Conservation (phyloP, 495 filamentous ascomycete species). For the Aspergillus nanangensis region DNA sequence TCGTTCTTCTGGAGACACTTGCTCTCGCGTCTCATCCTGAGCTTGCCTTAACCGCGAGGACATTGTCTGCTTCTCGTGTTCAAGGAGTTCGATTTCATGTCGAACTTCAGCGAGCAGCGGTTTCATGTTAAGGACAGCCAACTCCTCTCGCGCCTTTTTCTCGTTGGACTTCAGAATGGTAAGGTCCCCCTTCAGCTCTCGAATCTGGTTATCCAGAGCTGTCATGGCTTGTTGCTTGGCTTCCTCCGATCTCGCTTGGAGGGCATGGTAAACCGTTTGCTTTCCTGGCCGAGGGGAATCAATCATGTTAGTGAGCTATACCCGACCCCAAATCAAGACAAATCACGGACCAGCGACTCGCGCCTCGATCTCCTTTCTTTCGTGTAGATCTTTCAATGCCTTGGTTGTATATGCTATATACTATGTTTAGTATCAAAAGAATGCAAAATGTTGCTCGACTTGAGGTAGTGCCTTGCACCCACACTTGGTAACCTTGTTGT, state of each 20-base stretch:
- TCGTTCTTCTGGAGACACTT: conserved; percentile 43
- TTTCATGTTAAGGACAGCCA: conserved; percentile 43
- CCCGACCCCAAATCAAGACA: background rate
- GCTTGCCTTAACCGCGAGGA: conserved; percentile 33
- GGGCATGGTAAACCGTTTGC: conserved; percentile 58
- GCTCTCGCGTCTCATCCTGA: conserved; percentile 21
- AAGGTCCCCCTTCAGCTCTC: conserved; percentile 46
- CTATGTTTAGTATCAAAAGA: no score
- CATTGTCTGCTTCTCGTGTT: conserved; percentile 40
- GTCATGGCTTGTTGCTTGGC: conserved; percentile 40
- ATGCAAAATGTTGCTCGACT: no score
- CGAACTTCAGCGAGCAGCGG: conserved; percentile 51
- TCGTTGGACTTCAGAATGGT: conserved; percentile 42
- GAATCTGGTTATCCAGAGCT: conserved; percentile 45
- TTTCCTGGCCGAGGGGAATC: conserved; percentile 39
- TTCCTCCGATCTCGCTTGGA: conserved; percentile 47
- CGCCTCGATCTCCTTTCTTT: conserved; percentile 54
- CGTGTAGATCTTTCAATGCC: conserved; percentile 58
- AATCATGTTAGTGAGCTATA: background rate
- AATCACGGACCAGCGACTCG: conserved; percentile 46
- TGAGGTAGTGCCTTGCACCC: no score
- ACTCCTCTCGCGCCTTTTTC: conserved; percentile 45
- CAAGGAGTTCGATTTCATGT: conserved; percentile 38
- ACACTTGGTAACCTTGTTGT: conserved; percentile 65
- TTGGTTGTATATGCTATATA: conserved; percentile 54